Evolutionary conservation across 1,284 basidiomycete genomes (phyloP).

Genomic region (Tilletia walkeri): DNA sequence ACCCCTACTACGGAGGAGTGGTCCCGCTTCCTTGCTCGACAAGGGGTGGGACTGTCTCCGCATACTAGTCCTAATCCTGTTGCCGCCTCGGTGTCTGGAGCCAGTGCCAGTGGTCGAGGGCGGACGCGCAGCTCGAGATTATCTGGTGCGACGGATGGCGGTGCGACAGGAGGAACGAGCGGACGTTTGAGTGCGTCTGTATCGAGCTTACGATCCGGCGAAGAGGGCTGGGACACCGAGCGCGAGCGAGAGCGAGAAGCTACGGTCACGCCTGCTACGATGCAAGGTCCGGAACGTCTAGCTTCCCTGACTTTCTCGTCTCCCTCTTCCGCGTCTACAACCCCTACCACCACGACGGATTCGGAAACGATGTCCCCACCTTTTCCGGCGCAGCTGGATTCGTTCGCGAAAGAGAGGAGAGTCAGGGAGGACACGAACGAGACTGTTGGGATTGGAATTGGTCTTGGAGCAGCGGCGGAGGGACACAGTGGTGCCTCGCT

Average conservation of each 20-base stretch:
- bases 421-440: neutral
- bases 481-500: neutral
- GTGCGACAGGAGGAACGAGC: slow-evolving; percentile 16
- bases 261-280: neutral
- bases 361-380: neutral
- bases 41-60: slow-evolving; percentile 34
- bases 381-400: neutral
- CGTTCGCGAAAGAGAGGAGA: no score
- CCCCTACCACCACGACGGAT: neutral
- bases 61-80: slow-evolving; percentile 27
- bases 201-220: slow-evolving; percentile 26
- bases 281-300: neutral
- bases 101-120: slow-evolving; percentile 20
- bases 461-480: neutral
- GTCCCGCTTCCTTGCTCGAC: slow-evolving; percentile 44
- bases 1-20: slow-evolving; percentile 52
- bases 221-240: neutral
- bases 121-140: slow-evolving; percentile 19
- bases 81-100: neutral
- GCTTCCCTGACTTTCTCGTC: neutral
- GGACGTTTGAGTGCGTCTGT: slow-evolving; percentile 20
- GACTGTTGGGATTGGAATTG: neutral
- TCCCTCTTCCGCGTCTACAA: neutral
- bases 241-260: neutral
- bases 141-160: neutral